Base-by-base conservation (phyloP, 805 yeast genomes). In the Yueomyces sp. region DNA sequence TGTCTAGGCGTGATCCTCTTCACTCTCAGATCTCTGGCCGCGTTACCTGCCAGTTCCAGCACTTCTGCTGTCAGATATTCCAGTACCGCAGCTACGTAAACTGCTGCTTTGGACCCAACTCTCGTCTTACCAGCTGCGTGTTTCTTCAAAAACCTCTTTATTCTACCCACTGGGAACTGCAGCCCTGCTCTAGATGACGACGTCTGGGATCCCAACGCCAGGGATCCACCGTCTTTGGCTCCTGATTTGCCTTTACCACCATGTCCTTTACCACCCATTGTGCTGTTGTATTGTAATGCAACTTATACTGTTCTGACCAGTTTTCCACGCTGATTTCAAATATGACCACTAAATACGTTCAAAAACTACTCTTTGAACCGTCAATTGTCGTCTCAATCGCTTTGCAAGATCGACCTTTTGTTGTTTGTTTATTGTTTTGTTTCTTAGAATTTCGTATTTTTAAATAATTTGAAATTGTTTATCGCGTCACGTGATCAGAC, bases 1-100 rank as follows among this genome's bases (percentile, higher is more conserved):
- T 88, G 97, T 70, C 97, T 85, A 59, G 97, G 97, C 26, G 95
- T 87, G 64, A 88, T 88, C 81, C 97, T 86, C 69, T 88, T 87
- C 54, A 86, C 92, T 65, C 85, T 85, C 64, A 86, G 73, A 61
- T 90, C 96, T 66, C 90, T 87, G 40, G 97, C 96, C 36, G 97
- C 97, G 64, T 90, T 90, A 68, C 97, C 96, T 46, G 97, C 96
- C 74, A 90, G 74, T 72, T 90, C 97, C 58, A 90, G 75, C 42
- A 90, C 95, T 72, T 90, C 97, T 36, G 97, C 96, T 44, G 96
- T 87, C 60, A 90, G 72, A 69, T 90, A 90, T 67, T 90, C 97
- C 53, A 90, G 76, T 39, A 90, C 97, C 26, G 96, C 95, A 45
- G 96, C 88, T 52, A 90, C 73, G 65, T 90, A 90, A 50, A 90